Evolutionary conservation across 768 basidiomycete genomes (phyloP), one percentile per base, ranked within the genome.

Genomic region (Boletus patriciae): DNA sequence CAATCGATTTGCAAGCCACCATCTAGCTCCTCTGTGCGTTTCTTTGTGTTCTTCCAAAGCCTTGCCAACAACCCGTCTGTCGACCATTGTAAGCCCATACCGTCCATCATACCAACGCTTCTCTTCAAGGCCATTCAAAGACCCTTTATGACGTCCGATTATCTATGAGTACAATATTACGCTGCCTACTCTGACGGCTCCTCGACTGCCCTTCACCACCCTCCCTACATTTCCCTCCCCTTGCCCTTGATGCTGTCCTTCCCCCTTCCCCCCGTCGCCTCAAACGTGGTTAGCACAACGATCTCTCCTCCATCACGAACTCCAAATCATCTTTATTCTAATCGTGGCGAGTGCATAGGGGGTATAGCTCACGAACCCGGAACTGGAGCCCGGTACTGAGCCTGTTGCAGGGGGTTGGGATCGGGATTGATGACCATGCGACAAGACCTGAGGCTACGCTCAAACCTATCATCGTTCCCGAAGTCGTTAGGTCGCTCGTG

Each of bases 381-480:
- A 29, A 6, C 29, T n/a, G n/a, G n/a, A n/a, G n/a, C n/a, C n/a
- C n/a, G n/a, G n/a, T n/a, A n/a, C n/a, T n/a, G n/a, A n/a, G n/a
- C n/a, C n/a, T n/a, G n/a, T n/a, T n/a, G n/a, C n/a, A n/a, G n/a
- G n/a, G n/a, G n/a, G n/a, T n/a, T n/a, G n/a, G n/a, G n/a, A n/a
- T n/a, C n/a, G n/a, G n/a, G n/a, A n/a, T n/a, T n/a, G 29, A 29
- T 54, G 66, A 8, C 25, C 25, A 25, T 25, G 25, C 3, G 49
- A 23, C 29, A 29, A 1, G 29, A 29, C 36, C 58, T 84, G 85
- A 5, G 83, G 79, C 11, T 85, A 77, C 2, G 87, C 86, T 66
- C 91, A 90, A 19, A 91, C 90, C 94, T 94, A 97, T 43, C 93
- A 83, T 37, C 90, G 83, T 70, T 97, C 94, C 45, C 93, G 84